phyloP scores from a whole-genome alignment of 441 rosid species.

The Corymbia citriodora region DNA sequence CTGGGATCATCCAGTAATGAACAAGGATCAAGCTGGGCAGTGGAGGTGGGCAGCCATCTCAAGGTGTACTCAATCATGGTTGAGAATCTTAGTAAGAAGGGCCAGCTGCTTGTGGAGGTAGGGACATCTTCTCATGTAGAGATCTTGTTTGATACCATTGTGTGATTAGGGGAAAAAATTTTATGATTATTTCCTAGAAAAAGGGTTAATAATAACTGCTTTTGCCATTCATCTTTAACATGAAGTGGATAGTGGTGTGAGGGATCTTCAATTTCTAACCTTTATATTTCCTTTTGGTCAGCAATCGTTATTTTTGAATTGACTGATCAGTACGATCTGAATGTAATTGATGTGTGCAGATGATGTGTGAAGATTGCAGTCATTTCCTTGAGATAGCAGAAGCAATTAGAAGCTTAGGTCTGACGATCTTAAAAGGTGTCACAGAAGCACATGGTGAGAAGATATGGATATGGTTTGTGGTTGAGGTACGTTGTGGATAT shows the following conservation, averaged over 20 bases:
- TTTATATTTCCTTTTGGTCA: neutral
- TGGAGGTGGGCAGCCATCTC: conserved; percentile 90
- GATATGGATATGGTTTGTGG: conserved; percentile 83
- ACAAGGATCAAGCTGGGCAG: conserved; percentile 91
- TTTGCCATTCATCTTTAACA: neutral
- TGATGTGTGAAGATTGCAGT: conserved; percentile 91
- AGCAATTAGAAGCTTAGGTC: conserved; percentile 76
- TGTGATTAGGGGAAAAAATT: neutral
- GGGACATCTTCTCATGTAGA: neutral
- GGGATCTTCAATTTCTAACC: neutral
- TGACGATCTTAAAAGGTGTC: conserved; percentile 82
- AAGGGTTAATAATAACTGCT: neutral
- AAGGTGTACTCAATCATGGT: conserved; percentile 85
- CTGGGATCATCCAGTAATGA: conserved; percentile 34
- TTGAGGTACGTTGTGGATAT: conserved; percentile 56
- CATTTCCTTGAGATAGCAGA: conserved; percentile 96
- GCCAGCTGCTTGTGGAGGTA: conserved; percentile 94
- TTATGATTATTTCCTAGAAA: neutral
- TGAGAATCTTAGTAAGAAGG: conserved; percentile 77
- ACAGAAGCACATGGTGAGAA: conserved; percentile 77
- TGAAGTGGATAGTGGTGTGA: neutral
- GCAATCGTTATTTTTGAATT: conserved; percentile 8
- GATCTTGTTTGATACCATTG: neutral
- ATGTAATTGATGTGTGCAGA: conserved; percentile 35
- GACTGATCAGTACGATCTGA: neutral